Evolutionary conservation across 331 rosid species (phyloP), one percentile per base, ranked within the genome.

Genomic region (Phaseolus coccineus): DNA sequence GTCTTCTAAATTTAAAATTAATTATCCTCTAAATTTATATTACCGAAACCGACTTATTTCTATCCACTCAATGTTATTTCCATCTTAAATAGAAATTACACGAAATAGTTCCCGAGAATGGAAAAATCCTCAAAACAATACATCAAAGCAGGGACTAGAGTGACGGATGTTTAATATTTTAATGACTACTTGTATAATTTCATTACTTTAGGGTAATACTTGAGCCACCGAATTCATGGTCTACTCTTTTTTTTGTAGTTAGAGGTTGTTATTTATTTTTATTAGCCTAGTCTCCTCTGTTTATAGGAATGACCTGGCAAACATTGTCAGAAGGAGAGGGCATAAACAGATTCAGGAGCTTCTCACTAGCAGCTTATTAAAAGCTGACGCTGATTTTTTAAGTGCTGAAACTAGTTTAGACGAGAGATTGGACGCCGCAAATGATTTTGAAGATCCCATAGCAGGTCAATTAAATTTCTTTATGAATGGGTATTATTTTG

Each of bases 281-380:
- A 63, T 35, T 58, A 58, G 67, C 7, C 15, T 46, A n/a, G 25
- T 58, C 8, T 76, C 3, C 4, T 61, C 39, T 50, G 55, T 69
- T 56, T 48, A 48, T 74, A 95, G 99, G 91, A 91, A 71, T 58
- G 97, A 95, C 78, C 88, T 95, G 11, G 99, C 99, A 15, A 86
- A 95, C 83, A 88, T 90, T 69, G 99, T 95, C 16, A 84, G 99
- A 88, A 89, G 98, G 69, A 87, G 97, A 83, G 99, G 99, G 30
- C 89, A 95, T 80, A 93, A 93, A 81, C 80, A 81, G 78, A 50
- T 95, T 5, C 82, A 74, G 58, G 90, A 91, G 85, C 87, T 95
- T 84, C 93, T 93, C 80, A 74, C 83, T 1, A 86, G 81, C 3
- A 87, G 48, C 55, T 79, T 90, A 30, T 81, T 69, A n/a, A 51